Conservation (phyloP, 495 filamentous ascomycete species). For the Bacidia rubella region DNA sequence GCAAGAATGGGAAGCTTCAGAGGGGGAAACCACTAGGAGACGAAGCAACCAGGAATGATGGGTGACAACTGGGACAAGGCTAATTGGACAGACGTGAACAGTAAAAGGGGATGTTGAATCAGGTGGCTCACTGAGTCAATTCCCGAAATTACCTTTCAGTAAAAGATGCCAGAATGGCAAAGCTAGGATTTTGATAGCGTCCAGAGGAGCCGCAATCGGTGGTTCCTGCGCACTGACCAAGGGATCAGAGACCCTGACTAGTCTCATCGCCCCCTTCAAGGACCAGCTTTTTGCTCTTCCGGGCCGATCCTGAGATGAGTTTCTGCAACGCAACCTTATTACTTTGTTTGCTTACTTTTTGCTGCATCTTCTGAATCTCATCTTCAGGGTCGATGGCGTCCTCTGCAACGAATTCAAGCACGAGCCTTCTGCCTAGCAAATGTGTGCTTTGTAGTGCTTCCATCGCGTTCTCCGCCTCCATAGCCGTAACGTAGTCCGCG, state of each 20-base stretch:
- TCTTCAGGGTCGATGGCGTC: constrained; percentile 85
- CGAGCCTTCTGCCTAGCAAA: constrained; percentile 74
- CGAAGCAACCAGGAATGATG: constrained; percentile 3
- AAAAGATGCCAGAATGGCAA: background rate
- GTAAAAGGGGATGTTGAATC: background rate
- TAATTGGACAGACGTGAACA: background rate
- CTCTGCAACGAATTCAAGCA: constrained; percentile 76
- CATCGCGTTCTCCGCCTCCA: constrained; percentile 88
- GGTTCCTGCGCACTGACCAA: constrained; percentile 6
- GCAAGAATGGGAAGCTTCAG: constrained; percentile 5
- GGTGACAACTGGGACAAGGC: background rate
- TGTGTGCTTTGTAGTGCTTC: constrained; percentile 85
- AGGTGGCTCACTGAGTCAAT: background rate
- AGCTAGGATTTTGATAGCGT: background rate
- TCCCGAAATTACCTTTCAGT: background rate
- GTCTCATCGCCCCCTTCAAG: constrained; percentile 53
- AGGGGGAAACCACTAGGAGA: background rate
- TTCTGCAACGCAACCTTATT: constrained; percentile 80
- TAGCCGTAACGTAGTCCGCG: constrained; percentile 83
- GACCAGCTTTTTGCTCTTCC: constrained; percentile 61
- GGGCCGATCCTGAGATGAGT: constrained; percentile 59
- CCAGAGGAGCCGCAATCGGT: background rate
- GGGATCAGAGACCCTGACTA: constrained; percentile 9
- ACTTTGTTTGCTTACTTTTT: constrained; percentile 77
- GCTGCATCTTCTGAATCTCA: constrained; percentile 89